Evolutionary conservation across 768 basidiomycete genomes (phyloP).

Genomic region (Russula griseocarnosa): DNA sequence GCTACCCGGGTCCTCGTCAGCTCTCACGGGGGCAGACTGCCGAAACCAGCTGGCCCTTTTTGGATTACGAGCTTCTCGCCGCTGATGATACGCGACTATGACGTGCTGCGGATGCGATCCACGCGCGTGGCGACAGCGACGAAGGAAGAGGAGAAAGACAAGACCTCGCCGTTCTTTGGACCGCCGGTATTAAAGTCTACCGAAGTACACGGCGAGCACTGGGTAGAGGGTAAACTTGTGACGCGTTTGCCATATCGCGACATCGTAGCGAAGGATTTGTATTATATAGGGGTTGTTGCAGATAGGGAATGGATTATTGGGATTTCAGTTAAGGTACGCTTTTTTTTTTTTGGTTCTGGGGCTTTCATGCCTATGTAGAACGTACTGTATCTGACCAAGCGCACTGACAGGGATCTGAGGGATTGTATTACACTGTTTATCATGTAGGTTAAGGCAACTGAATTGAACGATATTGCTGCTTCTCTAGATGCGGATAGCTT

Average conservation of each 20-base stretch:
- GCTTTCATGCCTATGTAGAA: too few species aligned
- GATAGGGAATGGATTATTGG: conserved; percentile 22
- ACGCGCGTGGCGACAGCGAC: too few species aligned
- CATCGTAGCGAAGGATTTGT: neutral
- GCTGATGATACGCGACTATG: conserved; percentile 19
- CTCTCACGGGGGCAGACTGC: neutral
- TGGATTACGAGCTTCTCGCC: conserved; percentile 14
- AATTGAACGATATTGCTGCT: neutral
- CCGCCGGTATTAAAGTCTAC: neutral
- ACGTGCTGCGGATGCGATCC: neutral
- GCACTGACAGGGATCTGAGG: neutral
- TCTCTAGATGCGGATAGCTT: neutral
- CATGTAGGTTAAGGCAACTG: conserved; percentile 12
- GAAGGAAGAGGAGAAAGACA: neutral
- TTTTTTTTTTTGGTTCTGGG: neutral
- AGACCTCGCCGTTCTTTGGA: neutral
- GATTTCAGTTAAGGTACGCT: conserved; percentile 9
- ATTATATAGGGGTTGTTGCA: neutral
- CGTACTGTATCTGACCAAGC: neutral
- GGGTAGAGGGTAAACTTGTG: conserved; percentile 5
- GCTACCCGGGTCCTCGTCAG: conserved; percentile 6
- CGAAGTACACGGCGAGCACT: neutral
- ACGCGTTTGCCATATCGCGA: conserved; percentile 19
- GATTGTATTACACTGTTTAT: neutral
- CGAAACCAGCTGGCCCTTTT: conserved; percentile 11